phyloP scores from a whole-genome alignment of 768 basidiomycete species.

The Trametes cubensis region DNA sequence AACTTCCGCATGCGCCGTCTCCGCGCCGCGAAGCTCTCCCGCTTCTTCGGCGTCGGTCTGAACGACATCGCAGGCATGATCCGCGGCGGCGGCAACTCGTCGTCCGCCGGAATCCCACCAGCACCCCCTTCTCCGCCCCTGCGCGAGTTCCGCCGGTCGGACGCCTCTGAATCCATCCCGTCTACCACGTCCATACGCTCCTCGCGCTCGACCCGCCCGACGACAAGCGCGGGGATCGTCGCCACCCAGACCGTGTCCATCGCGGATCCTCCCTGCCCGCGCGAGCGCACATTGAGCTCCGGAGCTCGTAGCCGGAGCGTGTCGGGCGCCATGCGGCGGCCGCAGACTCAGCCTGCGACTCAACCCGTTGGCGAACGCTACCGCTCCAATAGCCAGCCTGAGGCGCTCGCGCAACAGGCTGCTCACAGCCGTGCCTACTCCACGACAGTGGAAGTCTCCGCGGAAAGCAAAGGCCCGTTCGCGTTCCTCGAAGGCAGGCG shows the following conservation, averaged over 20 bases:
- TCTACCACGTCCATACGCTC: neutral
- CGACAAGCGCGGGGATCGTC: slow-evolving; percentile 7
- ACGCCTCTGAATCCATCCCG: slow-evolving; percentile 33
- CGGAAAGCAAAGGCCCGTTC: slow-evolving; percentile 22
- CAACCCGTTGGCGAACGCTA: slow-evolving; percentile 1
- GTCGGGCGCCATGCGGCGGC: slow-evolving; percentile 2
- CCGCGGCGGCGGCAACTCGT: slow-evolving; percentile 12
- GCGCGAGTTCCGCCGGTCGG: slow-evolving; percentile 34
- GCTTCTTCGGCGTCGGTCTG: slow-evolving; percentile 59
- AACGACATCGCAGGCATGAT: slow-evolving; percentile 43
- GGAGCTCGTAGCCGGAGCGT: slow-evolving; percentile 2
- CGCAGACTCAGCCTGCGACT: slow-evolving; percentile 6
- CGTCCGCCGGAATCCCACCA: slow-evolving; percentile 15
- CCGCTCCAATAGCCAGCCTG: slow-evolving; percentile 18
- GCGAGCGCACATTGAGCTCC: slow-evolving; percentile 16
- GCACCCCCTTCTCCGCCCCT: slow-evolving; percentile 3
- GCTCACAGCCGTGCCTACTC: slow-evolving; percentile 16
- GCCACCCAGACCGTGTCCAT: neutral
- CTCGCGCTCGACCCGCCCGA: slow-evolving; percentile 6
- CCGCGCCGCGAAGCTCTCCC: slow-evolving; percentile 56
- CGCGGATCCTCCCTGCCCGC: neutral
- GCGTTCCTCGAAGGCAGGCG: slow-evolving; percentile 43
- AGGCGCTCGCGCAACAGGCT: slow-evolving; percentile 3
- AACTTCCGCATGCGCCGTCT: slow-evolving; percentile 41
- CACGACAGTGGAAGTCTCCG: slow-evolving; percentile 26